Percentiles rank a stretch among this genome's conserved stretches.
These are phyloP conservation scores for Taphrina populina DNA, from an alignment of 1,139 yeast genomes.

Conservation along the genomic window DNA sequence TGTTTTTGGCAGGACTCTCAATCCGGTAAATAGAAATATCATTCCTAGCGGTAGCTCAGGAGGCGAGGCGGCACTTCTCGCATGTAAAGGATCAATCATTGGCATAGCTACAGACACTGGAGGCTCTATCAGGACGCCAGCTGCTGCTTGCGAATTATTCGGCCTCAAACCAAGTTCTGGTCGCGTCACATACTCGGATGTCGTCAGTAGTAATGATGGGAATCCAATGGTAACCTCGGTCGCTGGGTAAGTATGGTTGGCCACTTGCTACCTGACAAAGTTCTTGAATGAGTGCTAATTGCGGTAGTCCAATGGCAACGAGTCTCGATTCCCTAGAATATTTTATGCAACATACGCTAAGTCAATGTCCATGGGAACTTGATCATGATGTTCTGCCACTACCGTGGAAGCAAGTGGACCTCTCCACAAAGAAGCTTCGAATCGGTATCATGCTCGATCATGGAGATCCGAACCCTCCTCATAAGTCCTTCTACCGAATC, in stretches of 20 bases:
- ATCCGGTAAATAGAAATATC: slow-evolving; percentile 50
- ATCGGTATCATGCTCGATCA: slow-evolving; percentile 21
- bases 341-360: slow-evolving; percentile 4
- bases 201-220: slow-evolving; percentile 29
- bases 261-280: neutral
- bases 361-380: neutral
- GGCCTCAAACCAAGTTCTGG: slow-evolving; percentile 46
- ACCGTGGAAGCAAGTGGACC: neutral
- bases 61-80: slow-evolving; percentile 58
- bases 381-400: slow-evolving; percentile 11
- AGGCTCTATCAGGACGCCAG: slow-evolving; percentile 57
- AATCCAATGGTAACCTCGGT: slow-evolving; percentile 6
- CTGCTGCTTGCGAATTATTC: slow-evolving; percentile 50
- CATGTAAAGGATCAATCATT: slow-evolving; percentile 50
- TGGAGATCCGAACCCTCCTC: slow-evolving; percentile 17
- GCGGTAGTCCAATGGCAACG: slow-evolving; percentile 16
- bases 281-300: too few relatives aligned
- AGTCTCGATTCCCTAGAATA: slow-evolving; percentile 11
- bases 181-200: slow-evolving; percentile 48
- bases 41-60: slow-evolving; percentile 61
- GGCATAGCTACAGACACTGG: slow-evolving; percentile 64
- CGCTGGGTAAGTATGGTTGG: slow-evolving; percentile 9
- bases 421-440: neutral
- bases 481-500: slow-evolving; percentile 16
- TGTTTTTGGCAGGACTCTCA: slow-evolving; percentile 50